Base-by-base conservation (phyloP, 257 asterid species). In the Solanum chiquidenum region DNA sequence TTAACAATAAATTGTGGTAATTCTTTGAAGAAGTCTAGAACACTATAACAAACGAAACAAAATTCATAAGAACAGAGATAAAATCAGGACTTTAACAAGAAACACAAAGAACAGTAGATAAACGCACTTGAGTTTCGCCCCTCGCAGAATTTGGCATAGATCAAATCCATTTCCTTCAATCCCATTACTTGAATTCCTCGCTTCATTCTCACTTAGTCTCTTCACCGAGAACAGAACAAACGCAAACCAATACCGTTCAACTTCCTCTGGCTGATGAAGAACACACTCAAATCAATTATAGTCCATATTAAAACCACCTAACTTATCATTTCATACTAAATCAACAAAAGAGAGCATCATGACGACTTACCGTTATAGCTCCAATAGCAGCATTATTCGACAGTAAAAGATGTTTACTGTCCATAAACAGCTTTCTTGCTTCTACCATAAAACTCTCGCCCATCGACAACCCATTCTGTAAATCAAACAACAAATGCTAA, bases 201-300 rank as follows among this genome's bases (percentile, higher is more conserved):
- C 86, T 84, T 90, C 92, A 46, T 60, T 84, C 87, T 27, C 94
- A 73, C 89, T 87, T 84, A 96, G 94, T 89, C 92, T 93, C 89
- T 93, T 94, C 60, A 91, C 93, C 5, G 95, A 86, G 95, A 91
- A 94, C 21, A 96, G 94, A 87, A 95, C 90, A 89, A 93, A 95
- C 1, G 95, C 96, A 90, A 96, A 95, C 98, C 98, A 96, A 89
- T 94, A 95, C 42, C 97, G 92, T 86, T 96, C 98, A 84, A 96
- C 94, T 89, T 95, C 98, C 88, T 94, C 99, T 21, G 91, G 94
- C 99, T 94, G 93, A 86, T 75, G 62, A 89, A 68, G 71, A 55
- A 82, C 62, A 21, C 35, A 84, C 31, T 40, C 34, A 33, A 66
- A 42, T 62, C 90, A 87, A 55, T 83, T 85, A 73, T 21, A 37